phyloP scores from a whole-genome alignment of 1,139 yeast genomes.

The Blastobotrys aristatus region DNA sequence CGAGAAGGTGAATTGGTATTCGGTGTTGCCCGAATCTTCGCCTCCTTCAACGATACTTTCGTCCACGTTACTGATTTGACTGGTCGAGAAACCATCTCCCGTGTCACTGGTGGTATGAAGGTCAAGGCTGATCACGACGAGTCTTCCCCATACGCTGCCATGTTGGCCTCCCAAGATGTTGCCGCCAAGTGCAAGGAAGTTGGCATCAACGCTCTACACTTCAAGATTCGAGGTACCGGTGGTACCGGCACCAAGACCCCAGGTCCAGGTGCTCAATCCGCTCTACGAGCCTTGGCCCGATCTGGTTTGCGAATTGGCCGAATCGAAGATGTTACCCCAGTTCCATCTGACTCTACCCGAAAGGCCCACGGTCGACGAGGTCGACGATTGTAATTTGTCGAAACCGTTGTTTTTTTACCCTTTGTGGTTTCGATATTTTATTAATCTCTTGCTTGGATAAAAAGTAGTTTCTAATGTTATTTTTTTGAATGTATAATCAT shows the following conservation, averaged over 20 bases:
- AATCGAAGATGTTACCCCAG: slow-evolving; percentile 99
- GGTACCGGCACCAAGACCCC: slow-evolving; percentile 99
- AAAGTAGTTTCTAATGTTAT: too few species aligned
- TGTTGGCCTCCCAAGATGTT: slow-evolving; percentile 99
- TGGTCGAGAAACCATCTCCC: slow-evolving; percentile 99
- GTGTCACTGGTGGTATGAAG: slow-evolving; percentile 99
- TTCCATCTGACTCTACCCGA: slow-evolving; percentile 99
- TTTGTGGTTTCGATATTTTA: too few species aligned
- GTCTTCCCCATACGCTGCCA: slow-evolving; percentile 99
- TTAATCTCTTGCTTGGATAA: too few species aligned
- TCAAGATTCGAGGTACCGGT: slow-evolving; percentile 99
- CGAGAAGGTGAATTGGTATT: slow-evolving; percentile 97
- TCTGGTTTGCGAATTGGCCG: slow-evolving; percentile 99
- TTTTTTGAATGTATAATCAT: too few species aligned
- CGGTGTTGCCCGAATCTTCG: slow-evolving; percentile 99
- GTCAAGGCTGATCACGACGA: slow-evolving; percentile 99
- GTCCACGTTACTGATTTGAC: slow-evolving; percentile 99
- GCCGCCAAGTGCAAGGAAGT: slow-evolving; percentile 99
- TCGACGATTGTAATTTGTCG: slow-evolving; percentile 91
- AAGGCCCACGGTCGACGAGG: slow-evolving; percentile 99
- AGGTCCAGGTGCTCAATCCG: slow-evolving; percentile 99
- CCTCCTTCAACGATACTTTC: slow-evolving; percentile 99
- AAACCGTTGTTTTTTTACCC: too few species aligned
- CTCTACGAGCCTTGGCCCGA: slow-evolving; percentile 99
- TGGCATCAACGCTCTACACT: slow-evolving; percentile 99